A percentile compares a stretch with the other conserved stretches of the same genome.
These are phyloP conservation scores for Myxozyma neotropica DNA, from an alignment of 805 yeast genomes.

Conservation along the genomic window DNA sequence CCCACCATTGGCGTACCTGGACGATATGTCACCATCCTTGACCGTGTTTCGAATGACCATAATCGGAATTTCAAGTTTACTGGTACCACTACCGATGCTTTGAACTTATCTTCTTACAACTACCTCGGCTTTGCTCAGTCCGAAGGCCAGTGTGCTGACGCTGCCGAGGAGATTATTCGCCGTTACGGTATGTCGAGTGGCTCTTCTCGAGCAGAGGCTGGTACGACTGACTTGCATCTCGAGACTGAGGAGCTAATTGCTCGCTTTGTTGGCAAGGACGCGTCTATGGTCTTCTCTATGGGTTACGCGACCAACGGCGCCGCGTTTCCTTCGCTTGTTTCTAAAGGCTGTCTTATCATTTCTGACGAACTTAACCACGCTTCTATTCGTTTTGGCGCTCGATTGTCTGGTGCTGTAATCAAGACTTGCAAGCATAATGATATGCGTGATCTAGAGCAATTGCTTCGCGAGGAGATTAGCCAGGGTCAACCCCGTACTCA, in stretches of 20 bases:
- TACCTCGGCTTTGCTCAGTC: slow-evolving; percentile 97
- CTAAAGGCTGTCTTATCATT: slow-evolving; percentile 84
- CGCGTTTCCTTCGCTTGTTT: slow-evolving; percentile 78
- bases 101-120: slow-evolving; percentile 88
- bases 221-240: slow-evolving; percentile 72
- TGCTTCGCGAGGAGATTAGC: slow-evolving; percentile 80
- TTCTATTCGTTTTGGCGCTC: slow-evolving; percentile 91
- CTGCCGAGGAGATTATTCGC: slow-evolving; percentile 63
- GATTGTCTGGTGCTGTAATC: slow-evolving; percentile 89
- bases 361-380: slow-evolving; percentile 96
- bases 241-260: slow-evolving; percentile 80
- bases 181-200: slow-evolving; percentile 76
- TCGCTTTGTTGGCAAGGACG: slow-evolving; percentile 86
- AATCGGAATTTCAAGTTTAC: slow-evolving; percentile 69
- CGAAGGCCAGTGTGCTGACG: slow-evolving; percentile 85
- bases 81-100: slow-evolving; percentile 74
- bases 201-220: slow-evolving; percentile 74
- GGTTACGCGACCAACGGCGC: slow-evolving; percentile 96
- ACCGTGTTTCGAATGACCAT: slow-evolving; percentile 69
- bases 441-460: slow-evolving; percentile 73
- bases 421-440: slow-evolving; percentile 71
- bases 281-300: slow-evolving; percentile 82
- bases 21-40: slow-evolving; percentile 78
- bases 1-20: slow-evolving; percentile 99
- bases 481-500: slow-evolving; percentile 95